Evolutionary conservation across 2,329 filamentous ascomycete genomes (phyloP).

Genomic region (Epichloe elymi): DNA sequence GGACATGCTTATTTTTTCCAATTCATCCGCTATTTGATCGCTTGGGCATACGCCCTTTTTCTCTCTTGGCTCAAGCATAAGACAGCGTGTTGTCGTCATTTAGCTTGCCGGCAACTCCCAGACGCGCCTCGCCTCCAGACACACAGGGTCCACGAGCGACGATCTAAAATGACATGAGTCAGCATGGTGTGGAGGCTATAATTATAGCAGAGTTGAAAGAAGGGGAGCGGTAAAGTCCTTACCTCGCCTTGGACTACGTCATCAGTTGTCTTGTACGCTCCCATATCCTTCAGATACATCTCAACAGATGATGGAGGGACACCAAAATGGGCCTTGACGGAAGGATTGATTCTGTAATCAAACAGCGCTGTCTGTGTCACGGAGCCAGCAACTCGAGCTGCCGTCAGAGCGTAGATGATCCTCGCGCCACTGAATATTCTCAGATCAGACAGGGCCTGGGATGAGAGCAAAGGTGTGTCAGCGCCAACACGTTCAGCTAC

Average conservation of each 20-base stretch:
- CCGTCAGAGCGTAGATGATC: conserved; percentile 74
- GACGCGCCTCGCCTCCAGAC: conserved; percentile 47
- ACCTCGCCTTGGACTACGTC: conserved; percentile 50
- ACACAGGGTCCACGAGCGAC: conserved; percentile 62
- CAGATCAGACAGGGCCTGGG: conserved; percentile 62
- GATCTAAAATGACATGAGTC: conserved; percentile 35
- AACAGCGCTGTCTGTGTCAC: conserved; percentile 78
- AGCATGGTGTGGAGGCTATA: not conserved
- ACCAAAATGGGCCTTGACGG: conserved; percentile 55
- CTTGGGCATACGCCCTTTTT: not conserved
- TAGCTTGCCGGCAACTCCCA: conserved; percentile 53
- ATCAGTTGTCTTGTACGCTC: conserved; percentile 48
- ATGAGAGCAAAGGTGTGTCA: conserved; percentile 49
- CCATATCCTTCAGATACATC: conserved; percentile 55
- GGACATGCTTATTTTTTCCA: not conserved
- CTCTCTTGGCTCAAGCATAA: conserved; percentile 23
- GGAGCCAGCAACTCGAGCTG: conserved; percentile 73
- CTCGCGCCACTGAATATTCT: conserved; percentile 69
- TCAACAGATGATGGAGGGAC: conserved; percentile 69
- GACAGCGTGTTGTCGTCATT: conserved; percentile 62
- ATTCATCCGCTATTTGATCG: not conserved
- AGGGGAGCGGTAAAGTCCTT: conserved; percentile 15
- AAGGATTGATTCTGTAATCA: conserved; percentile 57
- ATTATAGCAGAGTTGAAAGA: not conserved
- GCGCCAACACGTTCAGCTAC: conserved; percentile 60